A percentile compares a stretch with the other conserved stretches of the same genome.
phyloP scores from a whole-genome alignment of 2,329 filamentous ascomycete genomes.

The Pyrenochaeta sp. region DNA sequence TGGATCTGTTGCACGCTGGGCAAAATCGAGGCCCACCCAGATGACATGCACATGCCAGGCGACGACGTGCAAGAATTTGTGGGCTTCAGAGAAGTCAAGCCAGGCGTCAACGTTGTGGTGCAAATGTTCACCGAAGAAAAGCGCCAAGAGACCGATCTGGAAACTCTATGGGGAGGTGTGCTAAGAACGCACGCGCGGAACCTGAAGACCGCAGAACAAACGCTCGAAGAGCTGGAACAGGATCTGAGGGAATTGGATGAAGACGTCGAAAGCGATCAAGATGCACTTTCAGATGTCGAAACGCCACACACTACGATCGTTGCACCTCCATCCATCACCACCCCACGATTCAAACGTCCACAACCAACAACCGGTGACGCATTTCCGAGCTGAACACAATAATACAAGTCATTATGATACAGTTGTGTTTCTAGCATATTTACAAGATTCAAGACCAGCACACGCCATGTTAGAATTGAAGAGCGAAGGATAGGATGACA shows the following conservation, averaged over 20 bases:
- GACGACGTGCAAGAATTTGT: conserved; percentile 64
- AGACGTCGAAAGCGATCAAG: conserved; percentile 16
- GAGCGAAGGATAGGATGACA: too few relatives aligned
- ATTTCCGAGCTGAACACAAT: too few relatives aligned
- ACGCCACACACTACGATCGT: too few relatives aligned
- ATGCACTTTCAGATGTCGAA: too few relatives aligned
- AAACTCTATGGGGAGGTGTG: conserved; percentile 66
- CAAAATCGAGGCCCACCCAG: conserved; percentile 65
- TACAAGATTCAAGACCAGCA: too few relatives aligned
- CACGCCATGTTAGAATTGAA: too few relatives aligned
- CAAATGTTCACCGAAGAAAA: conserved; percentile 78
- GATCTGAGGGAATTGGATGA: conserved; percentile 30
- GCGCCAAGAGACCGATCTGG: conserved; percentile 70
- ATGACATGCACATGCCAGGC: conserved; percentile 40
- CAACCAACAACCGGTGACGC: too few relatives aligned
- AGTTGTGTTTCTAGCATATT: too few relatives aligned
- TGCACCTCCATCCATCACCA: too few relatives aligned
- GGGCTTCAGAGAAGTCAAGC: conserved; percentile 73
- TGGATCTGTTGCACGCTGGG: conserved; percentile 97
- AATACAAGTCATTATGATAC: too few relatives aligned
- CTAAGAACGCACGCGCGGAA: conserved; percentile 53
- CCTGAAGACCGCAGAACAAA: conserved; percentile 42
- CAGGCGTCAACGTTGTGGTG: conserved; percentile 69
- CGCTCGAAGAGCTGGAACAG: conserved; percentile 30
- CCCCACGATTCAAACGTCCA: too few relatives aligned